Base-by-base conservation (phyloP, 2,329 filamentous ascomycete genomes). In the Ramularia endophylla region DNA sequence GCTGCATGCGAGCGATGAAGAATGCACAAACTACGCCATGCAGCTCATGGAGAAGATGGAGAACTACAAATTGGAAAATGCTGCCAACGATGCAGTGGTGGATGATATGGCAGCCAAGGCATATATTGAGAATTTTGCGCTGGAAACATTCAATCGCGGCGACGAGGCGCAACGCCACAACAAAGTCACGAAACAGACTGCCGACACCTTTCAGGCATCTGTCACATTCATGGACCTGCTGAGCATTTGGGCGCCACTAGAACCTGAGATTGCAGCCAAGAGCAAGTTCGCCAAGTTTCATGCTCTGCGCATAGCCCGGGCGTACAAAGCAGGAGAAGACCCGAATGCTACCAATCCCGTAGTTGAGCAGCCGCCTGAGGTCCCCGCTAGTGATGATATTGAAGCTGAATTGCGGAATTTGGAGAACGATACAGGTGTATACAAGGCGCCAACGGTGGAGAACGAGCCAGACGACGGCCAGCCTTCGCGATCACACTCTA, bases 221-320 rank as follows among this genome's bases (percentile, higher is more conserved):
- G 83, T 87, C 0, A 94, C 88, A 0, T 97, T 98, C 63, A 81
- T 97, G 57, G 87, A 95, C 53, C 73, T 97, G 4, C 76, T 87
- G 41, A 82, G 82, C 50, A 84, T 95, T 56, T 98, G 90, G 88
- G 83, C 80, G 5, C 66, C 77, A 0, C 69, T 82, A 8, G 86
- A 94, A 25, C 67, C 77, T 1, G 88, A 97, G 58, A 79, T 82
- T 15, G 73, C 80, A 28, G 78, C 87, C 40, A 97, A 95, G 71
- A 87, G 90, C 66, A 95, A 94, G 63, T 98, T 87, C 61, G 88
- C 90, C 30, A 98, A 97, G 65, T 98, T 87, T 75, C 94, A 97
- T 63, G 89, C 90, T 2, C 71, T 90, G 27, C 80, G 92, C 43
- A 98, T 98, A 58, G 74, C 85, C 12, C 95, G 87, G 65, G 92